Base-by-base conservation (phyloP, 2,329 filamentous ascomycete genomes). In the Verticillium dahliae region DNA sequence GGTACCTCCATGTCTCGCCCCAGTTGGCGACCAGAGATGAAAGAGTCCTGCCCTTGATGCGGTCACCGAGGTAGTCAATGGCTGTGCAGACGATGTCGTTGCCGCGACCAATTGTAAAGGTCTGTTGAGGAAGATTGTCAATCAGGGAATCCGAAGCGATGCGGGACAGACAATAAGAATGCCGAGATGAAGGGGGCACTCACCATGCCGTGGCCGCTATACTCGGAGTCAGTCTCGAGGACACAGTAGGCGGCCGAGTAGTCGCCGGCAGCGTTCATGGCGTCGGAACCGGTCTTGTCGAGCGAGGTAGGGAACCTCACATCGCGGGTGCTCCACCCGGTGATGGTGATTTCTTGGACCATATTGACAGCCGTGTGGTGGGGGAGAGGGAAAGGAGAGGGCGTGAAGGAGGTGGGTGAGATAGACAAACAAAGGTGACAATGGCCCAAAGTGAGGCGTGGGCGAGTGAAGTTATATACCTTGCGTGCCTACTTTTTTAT, bases 201-300 rank as follows among this genome's bases (percentile, higher is more conserved):
- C 72, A 90, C 88, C 90, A 94, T 94, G 70, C 91, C 90, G 71
- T 95, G 90, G 14, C 91, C 91, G 1, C 82, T 81, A 70, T 83
- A 83, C 11, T 82, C 72, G 0, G 89, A 88, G 72, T 96, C 89
- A 0, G 92, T 97, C 72, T 91, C 80, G 57, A 97, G 80, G 69
- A 97, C 94, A 75, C 92, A 96, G 81, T 97, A 97, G n/a, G 93
- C 92, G 13, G 92, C 84, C 1, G 92, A 96, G 78, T 97, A 97
- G 76, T 97, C 92, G 64, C 92, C 90, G 2, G 92, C 92, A 3
- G 91, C 90, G 72, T 97, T 97, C 93, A 97, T 97, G 71, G 92
- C 93, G 84, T 97, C 93, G 9, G 91, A 96, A 70, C 92, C 92
- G n/a, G 92, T 96, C 80, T 94, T 95, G 78, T 96, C 92, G 64